Conservation (phyloP, 257 asterid genomes). For the Haberlea rhodopensis region DNA sequence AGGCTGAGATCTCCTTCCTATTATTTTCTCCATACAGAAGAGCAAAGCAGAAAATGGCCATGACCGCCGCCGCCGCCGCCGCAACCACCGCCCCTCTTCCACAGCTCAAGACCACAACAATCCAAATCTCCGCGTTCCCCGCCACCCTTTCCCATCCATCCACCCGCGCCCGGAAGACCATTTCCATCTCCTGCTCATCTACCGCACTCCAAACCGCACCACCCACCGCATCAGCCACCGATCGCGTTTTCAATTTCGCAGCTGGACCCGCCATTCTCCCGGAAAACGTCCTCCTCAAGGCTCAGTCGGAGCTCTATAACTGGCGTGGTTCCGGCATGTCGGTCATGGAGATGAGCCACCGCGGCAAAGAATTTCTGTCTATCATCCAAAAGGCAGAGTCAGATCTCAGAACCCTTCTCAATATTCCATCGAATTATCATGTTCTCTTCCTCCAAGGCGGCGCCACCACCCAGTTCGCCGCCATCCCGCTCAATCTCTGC, state of each 20-base stretch:
- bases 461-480: slow-evolving; percentile 96
- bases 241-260: slow-evolving; percentile 91
- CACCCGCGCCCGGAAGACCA: slow-evolving; percentile 26
- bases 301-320: slow-evolving; percentile 82
- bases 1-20: neutral
- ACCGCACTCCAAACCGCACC: slow-evolving; percentile 42
- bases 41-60: slow-evolving; percentile 27
- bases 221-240: slow-evolving; percentile 48
- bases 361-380: slow-evolving; percentile 86
- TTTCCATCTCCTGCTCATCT: slow-evolving; percentile 54
- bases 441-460: slow-evolving; percentile 97
- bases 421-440: slow-evolving; percentile 58
- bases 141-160: slow-evolving; percentile 33
- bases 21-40: neutral
- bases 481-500: slow-evolving; percentile 78
- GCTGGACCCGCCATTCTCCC: slow-evolving; percentile 95
- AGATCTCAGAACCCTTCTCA: slow-evolving; percentile 74
- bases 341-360: slow-evolving; percentile 98
- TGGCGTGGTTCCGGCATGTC: slow-evolving; percentile 94
- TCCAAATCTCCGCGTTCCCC: slow-evolving; percentile 47
- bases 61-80: slow-evolving; percentile 44
- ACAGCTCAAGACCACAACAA: slow-evolving; percentile 37
- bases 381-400: slow-evolving; percentile 85
- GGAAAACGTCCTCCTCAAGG: slow-evolving; percentile 73
- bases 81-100: slow-evolving; percentile 22